Percentiles rank a stretch among this genome's conserved stretches.
Evolutionary conservation across 225 moss, liverwort and hornwort species (phyloP).

Genomic region (Marchantia paleacea): DNA sequence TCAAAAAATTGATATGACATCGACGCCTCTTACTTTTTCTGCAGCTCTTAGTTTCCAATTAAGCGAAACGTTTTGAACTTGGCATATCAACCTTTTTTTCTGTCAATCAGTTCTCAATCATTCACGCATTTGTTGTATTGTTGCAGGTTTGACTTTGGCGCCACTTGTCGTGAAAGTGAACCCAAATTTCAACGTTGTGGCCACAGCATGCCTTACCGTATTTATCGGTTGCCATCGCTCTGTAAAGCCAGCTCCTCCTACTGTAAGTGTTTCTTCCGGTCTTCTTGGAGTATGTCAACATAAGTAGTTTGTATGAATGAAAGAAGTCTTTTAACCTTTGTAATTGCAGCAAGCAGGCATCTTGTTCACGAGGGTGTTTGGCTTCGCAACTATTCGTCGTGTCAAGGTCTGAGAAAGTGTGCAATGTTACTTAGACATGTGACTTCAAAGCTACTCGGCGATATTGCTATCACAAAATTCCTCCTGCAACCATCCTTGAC

Average conservation of each 20-base stretch:
- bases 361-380: background rate
- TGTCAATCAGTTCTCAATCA: too few relatives aligned
- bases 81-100: too few relatives aligned
- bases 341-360: background rate
- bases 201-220: slow-evolving; percentile 92
- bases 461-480: background rate
- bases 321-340: too few relatives aligned
- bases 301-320: background rate
- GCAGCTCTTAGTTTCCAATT: background rate
- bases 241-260: slow-evolving; percentile 92
- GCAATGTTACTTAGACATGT: background rate
- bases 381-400: background rate
- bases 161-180: slow-evolving; percentile 88
- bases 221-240: slow-evolving; percentile 97
- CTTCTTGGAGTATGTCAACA: background rate
- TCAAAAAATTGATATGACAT: background rate
- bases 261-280: slow-evolving; percentile 46
- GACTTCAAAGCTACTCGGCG: background rate
- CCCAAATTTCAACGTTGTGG: slow-evolving; percentile 97
- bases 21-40: background rate
- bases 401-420: background rate
- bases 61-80: background rate
- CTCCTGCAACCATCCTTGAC: background rate
- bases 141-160: slow-evolving; percentile 79
- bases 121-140: background rate